Base-by-base conservation (phyloP, 768 basidiomycete species). In the Hypsizygus marmoreus region DNA sequence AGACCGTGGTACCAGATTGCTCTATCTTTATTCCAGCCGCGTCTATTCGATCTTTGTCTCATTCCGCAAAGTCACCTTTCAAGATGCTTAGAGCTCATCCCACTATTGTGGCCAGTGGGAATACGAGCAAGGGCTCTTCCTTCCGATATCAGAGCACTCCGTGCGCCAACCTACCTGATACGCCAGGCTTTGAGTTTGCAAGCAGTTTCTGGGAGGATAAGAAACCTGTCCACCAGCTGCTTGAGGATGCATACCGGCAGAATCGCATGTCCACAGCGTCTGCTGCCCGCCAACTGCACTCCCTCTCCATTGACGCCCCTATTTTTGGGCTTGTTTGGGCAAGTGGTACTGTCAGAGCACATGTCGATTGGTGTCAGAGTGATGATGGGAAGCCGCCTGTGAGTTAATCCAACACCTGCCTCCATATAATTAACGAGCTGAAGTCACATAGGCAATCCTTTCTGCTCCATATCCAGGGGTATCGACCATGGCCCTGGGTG, bases 131-230 rank as follows among this genome's bases (percentile, higher is more conserved):
- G 41, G 72, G 69, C 4, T 69, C 71, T 9, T 79, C 77, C 4
- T 80, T 80, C 54, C 68, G 72, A 11, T 78, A 64, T 48, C 79
- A 82, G 55, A 71, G 68, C 22, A 80, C 79, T 0, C 73, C 77
- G 2, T 73, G 76, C 43, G 66, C 66, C 11, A 70, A 70, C 37
- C 68, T 77, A 9, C 75, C 79, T 0, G 73, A 74, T 24, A 64
- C 60, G 37, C 66, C 72, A 2, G 67, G 70, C 8, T 80, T 81
- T 53, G 79, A 81, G 59, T 78, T 81, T 47, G 68, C 65, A 11
- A 77, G 80, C 52, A 72, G 73, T 44, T 62, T 81, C 39, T 80
- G 76, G 76, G 79, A 82, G 53, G 79, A 82, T 62, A 82, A 82
- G 67, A 82, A 81, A 44, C 75, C 77, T 0, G 63, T 70, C 9